Base-by-base conservation (phyloP, 2,329 filamentous ascomycete genomes). In the Tricladium varicosporioides region DNA sequence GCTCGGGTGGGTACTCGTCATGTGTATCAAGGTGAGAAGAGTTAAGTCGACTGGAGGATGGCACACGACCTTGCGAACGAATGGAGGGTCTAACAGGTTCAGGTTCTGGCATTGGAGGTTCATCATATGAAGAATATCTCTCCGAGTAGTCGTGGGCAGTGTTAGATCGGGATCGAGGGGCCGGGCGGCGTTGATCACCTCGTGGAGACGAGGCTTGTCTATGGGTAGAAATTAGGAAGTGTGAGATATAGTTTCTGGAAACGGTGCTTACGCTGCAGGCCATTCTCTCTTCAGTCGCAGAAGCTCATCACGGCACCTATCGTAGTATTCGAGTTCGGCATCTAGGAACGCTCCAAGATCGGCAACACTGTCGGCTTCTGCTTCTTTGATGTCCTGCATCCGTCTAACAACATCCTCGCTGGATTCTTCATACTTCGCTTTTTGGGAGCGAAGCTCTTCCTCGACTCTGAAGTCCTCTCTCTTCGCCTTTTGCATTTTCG, bases 341-440 rank as follows among this genome's bases (percentile, higher is more conserved):
- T 97, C 92, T 51, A 97, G 76, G 71, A 97, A 95, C 15, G 84
- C 78, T 2, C 85, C 86, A 56, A 97, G 77, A 69, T 96, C 91
- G 48, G 82, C 80, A 44, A 96, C 83, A 68, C 87, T 91, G 62
- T 97, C 93, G 45, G 79, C 80, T 73, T 97, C 93, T 18, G 91
- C 84, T 67, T 97, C 92, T 76, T 94, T 93, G 75, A 97, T 95
- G 69, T 97, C 93, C 74, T 95, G 85, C 94, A 97, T 97, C 54
- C 93, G 84, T 58, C 93, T 85, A 66, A 87, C 82, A 54, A 97
- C 92, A 67, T 97, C 93, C 69, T 97, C 93, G 69, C 84, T 94
- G 14, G 91, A 88, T 76, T 97, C 94, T 70, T 97, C 94, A 70
- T 96, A 97, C 75, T 97, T 97, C 67, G 91, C 89, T 73, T 96